A percentile compares a stretch with the other conserved stretches of the same genome.
These are phyloP conservation scores for Apiosordaria backusii DNA, from an alignment of 495 filamentous ascomycete genomes.

Conservation along the genomic window DNA sequence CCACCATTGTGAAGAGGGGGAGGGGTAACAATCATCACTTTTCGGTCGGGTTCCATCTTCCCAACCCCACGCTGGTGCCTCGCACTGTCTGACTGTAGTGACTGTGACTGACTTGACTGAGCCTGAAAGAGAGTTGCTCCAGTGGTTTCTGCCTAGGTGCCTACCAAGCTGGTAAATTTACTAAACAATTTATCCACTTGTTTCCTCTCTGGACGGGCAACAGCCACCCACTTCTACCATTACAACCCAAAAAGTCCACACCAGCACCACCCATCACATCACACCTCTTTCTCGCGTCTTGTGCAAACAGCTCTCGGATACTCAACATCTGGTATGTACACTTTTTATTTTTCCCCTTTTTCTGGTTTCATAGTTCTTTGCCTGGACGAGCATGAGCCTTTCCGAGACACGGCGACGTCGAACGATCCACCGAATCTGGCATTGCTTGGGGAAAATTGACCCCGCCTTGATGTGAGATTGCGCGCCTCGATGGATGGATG, in stretches of 20 bases:
- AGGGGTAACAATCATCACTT: background rate
- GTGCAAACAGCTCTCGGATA: background rate
- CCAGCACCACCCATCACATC: background rate
- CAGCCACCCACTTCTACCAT: background rate
- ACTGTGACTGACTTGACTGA: background rate
- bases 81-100: background rate
- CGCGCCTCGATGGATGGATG: background rate
- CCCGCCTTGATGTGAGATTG: background rate
- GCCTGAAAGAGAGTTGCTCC: background rate
- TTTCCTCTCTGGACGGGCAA: background rate
- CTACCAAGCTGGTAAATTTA: background rate
- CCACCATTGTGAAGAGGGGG: background rate
- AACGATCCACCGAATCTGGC: background rate
- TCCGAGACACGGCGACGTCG: background rate
- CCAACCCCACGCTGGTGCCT: background rate
- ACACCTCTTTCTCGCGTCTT: background rate
- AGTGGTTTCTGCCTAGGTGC: background rate
- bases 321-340: background rate
- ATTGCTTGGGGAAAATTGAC: background rate
- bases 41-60: background rate
- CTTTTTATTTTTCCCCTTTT: background rate
- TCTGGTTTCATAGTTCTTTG: background rate
- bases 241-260: background rate
- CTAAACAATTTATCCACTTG: background rate
- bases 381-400: background rate